Evolutionary conservation across 768 basidiomycete genomes (phyloP).

Genomic region (Pulveroboletus sp.): DNA sequence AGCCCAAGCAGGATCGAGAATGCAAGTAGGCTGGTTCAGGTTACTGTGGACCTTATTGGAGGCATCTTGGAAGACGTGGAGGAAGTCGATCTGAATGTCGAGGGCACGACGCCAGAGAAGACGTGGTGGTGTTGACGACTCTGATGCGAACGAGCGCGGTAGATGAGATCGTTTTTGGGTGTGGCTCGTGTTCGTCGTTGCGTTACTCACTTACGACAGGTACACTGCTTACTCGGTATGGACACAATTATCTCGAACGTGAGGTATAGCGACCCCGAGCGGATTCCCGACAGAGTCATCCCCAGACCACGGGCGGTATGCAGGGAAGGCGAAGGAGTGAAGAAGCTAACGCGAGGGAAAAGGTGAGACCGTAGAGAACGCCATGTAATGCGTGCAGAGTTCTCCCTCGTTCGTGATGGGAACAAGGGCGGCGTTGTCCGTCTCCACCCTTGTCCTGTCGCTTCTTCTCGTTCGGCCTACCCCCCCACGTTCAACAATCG

Average conservation of each 20-base stretch:
- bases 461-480: too few species aligned
- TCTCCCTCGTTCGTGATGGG: too few species aligned
- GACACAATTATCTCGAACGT: conserved; percentile 59
- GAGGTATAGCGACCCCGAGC: conserved; percentile 70
- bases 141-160: conserved; percentile 45
- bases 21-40: conserved; percentile 36
- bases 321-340: conserved; percentile 29
- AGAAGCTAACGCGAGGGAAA: conserved; percentile 28
- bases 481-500: too few species aligned
- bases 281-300: conserved; percentile 39
- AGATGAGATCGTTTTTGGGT: conserved; percentile 21
- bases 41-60: conserved; percentile 63
- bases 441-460: too few species aligned
- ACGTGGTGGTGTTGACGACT: conserved; percentile 70
- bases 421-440: too few species aligned
- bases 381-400: background rate
- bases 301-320: conserved; percentile 32
- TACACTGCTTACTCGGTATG: conserved; percentile 75
- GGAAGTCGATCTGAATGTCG: conserved; percentile 52
- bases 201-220: conserved; percentile 34
- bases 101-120: conserved; percentile 59
- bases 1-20: conserved; percentile 9
- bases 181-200: background rate
- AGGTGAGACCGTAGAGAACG: conserved; percentile 14
- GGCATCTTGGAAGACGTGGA: conserved; percentile 57